Evolutionary conservation across 306 rosid genomes (phyloP).

Genomic region (Pyrus communis): DNA sequence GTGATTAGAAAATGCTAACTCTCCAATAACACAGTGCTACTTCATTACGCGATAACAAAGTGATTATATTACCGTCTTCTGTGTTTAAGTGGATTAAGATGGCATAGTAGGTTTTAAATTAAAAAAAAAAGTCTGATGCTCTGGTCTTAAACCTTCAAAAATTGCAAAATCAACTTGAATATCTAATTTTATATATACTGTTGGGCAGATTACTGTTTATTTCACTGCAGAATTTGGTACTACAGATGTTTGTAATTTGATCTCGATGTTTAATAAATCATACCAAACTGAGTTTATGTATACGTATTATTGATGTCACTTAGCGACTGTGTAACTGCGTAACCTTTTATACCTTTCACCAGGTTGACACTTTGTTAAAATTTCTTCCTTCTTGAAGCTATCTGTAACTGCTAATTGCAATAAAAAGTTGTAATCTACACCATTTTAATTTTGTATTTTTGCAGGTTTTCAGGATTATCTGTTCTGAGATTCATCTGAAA

Average conservation of each 20-base stretch:
- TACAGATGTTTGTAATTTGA: not conserved
- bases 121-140: slow-evolving; percentile 8
- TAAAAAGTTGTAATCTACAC: not conserved
- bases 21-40: not conserved
- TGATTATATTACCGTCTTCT: slow-evolving; percentile 4
- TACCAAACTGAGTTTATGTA: not conserved
- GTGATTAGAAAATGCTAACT: too few relatives aligned
- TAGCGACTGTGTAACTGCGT: not conserved
- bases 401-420: not conserved
- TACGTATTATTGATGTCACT: not conserved
- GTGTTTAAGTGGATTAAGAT: slow-evolving; percentile 8
- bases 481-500: slow-evolving; percentile 3
- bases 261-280: not conserved
- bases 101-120: slow-evolving; percentile 1
- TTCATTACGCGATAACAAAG: not conserved
- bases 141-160: not conserved
- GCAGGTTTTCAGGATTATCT: slow-evolving; percentile 43
- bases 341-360: not conserved
- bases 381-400: not conserved
- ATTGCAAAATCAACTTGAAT: not conserved
- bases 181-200: slow-evolving; percentile 9
- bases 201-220: not conserved
- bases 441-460: slow-evolving; percentile 4
- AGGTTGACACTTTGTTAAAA: not conserved
- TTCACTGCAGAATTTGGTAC: not conserved